Conservation (phyloP, 2,329 filamentous ascomycete species). For the Xylaria sp. region DNA sequence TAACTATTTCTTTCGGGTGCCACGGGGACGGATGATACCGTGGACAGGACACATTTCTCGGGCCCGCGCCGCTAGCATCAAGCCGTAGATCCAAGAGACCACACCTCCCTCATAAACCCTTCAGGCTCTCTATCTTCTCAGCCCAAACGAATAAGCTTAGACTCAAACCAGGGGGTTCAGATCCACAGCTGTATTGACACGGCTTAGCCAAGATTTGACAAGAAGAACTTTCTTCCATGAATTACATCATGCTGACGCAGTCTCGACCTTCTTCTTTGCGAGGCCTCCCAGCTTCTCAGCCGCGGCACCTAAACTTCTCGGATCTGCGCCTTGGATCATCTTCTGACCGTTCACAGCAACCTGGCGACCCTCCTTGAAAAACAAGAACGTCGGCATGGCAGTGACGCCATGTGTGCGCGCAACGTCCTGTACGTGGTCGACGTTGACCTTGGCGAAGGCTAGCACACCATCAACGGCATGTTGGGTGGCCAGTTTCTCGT, state of each 20-base stretch:
- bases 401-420: constrained; percentile 56
- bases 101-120: too few relatives aligned
- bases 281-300: constrained; percentile 46
- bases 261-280: constrained; percentile 43
- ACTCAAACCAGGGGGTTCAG: too few relatives aligned
- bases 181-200: too few relatives aligned
- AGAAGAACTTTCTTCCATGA: too few relatives aligned
- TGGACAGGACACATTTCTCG: too few relatives aligned
- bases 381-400: constrained; percentile 65
- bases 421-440: constrained; percentile 58
- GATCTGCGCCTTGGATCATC: constrained; percentile 47
- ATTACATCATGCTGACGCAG: constrained; percentile 16
- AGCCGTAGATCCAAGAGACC: too few relatives aligned
- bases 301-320: constrained; percentile 39
- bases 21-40: too few relatives aligned
- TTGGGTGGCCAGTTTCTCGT: constrained; percentile 52
- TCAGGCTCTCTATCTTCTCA: too few relatives aligned
- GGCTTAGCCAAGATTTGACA: too few relatives aligned
- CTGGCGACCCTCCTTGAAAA: constrained; percentile 61
- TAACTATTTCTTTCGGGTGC: too few relatives aligned
- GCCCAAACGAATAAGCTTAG: too few relatives aligned
- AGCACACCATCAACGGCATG: constrained; percentile 49
- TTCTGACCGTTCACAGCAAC: constrained; percentile 47
- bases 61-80: too few relatives aligned
- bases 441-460: constrained; percentile 65